A percentile compares a stretch with the other conserved stretches of the same genome.
phyloP scores from a whole-genome alignment of 2,329 filamentous ascomycete species.

The Colletotrichum destructivum region DNA sequence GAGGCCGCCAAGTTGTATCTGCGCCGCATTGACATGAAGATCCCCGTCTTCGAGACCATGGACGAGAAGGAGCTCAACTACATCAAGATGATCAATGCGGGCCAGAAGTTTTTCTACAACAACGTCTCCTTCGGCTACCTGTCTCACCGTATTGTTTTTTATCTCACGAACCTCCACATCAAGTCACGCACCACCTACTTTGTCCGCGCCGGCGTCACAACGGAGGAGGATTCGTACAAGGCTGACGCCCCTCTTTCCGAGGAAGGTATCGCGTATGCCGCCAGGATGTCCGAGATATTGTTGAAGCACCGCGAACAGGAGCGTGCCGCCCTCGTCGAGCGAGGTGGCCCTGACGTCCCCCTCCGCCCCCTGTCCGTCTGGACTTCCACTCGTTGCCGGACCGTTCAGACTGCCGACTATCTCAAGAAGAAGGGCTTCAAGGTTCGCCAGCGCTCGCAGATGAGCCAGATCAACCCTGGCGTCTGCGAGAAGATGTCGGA shows the following conservation, averaged over 20 bases:
- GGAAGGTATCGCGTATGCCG: conserved; percentile 84
- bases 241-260: conserved; percentile 88
- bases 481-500: conserved; percentile 96
- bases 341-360: conserved; percentile 77
- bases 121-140: conserved; percentile 97
- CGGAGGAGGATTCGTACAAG: conserved; percentile 93
- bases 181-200: conserved; percentile 96
- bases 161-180: conserved; percentile 97
- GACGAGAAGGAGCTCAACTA: conserved; percentile 94
- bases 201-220: conserved; percentile 86
- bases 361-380: conserved; percentile 89
- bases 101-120: conserved; percentile 93
- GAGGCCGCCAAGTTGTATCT: conserved; percentile 95
- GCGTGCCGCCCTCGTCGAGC: conserved; percentile 76
- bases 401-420: conserved; percentile 89
- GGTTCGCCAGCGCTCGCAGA: conserved; percentile 91
- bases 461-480: conserved; percentile 97
- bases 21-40: conserved; percentile 89
- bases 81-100: conserved; percentile 99
- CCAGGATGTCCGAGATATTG: conserved; percentile 88
- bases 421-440: conserved; percentile 86
- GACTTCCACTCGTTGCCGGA: conserved; percentile 93
- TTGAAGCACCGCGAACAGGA: conserved; percentile 88
- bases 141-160: conserved; percentile 97
- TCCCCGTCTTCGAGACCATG: conserved; percentile 98